These are phyloP conservation scores for Phialocephala subalpina DNA, from an alignment of 2,329 filamentous ascomycete species.

Conservation along the genomic window DNA sequence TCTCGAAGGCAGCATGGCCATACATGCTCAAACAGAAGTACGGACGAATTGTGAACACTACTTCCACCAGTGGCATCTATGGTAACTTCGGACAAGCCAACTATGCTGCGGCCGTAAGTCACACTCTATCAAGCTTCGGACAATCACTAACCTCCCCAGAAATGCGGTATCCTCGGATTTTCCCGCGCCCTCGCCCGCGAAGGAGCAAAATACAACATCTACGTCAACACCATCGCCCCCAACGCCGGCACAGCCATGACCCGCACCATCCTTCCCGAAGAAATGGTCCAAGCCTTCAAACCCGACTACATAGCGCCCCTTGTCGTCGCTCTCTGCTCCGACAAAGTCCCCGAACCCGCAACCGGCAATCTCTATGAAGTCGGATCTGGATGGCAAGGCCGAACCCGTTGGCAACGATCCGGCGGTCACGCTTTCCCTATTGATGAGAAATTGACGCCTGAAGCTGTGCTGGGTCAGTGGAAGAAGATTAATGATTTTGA, in stretches of 20 bases:
- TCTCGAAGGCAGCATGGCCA: slow-evolving; percentile 97
- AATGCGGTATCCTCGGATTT: slow-evolving; percentile 93
- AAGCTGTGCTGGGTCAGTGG: slow-evolving; percentile 81
- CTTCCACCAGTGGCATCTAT: slow-evolving; percentile 96
- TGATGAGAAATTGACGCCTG: slow-evolving; percentile 82
- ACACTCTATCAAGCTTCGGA: slow-evolving; percentile 43
- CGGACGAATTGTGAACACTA: slow-evolving; percentile 95
- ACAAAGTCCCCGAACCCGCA: slow-evolving; percentile 84
- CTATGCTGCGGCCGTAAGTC: slow-evolving; percentile 85
- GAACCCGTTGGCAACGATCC: slow-evolving; percentile 93
- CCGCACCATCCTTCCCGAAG: slow-evolving; percentile 90
- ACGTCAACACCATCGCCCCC: slow-evolving; percentile 96
- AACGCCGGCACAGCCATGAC: slow-evolving; percentile 98
- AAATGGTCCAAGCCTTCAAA: slow-evolving; percentile 99
- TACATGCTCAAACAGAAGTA: slow-evolving; percentile 99
- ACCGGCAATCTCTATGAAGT: slow-evolving; percentile 94
- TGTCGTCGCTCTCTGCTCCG: slow-evolving; percentile 83
- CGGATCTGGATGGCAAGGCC: slow-evolving; percentile 90
- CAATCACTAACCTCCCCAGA: slow-evolving; percentile 54
- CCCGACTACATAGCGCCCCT: slow-evolving; percentile 97
- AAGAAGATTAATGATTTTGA: slow-evolving; percentile 86
- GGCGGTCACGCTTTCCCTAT: slow-evolving; percentile 92
- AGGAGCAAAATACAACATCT: slow-evolving; percentile 97
- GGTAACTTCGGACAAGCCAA: slow-evolving; percentile 99
- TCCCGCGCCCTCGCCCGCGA: slow-evolving; percentile 92